phyloP scores from a whole-genome alignment of 495 filamentous ascomycete genomes.

The Neurospora sp. region DNA sequence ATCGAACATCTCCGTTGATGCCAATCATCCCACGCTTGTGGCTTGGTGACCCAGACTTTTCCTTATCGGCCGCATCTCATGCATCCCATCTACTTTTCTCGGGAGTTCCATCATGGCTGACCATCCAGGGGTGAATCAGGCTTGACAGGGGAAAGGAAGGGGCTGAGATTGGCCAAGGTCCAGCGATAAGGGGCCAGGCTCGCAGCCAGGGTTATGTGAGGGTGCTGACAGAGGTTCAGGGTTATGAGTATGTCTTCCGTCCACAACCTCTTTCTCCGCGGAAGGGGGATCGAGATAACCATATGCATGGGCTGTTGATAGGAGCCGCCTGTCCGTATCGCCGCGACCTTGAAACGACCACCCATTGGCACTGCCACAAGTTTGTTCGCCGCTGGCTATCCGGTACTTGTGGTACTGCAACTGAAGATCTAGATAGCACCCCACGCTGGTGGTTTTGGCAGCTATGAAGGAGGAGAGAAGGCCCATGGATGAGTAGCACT shows the following conservation, averaged over 20 bases:
- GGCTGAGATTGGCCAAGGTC: neutral
- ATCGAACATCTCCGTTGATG: neutral
- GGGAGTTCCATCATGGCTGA: neutral
- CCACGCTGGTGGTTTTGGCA: neutral
- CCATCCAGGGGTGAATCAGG: neutral
- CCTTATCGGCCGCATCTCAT: neutral
- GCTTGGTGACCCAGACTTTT: neutral
- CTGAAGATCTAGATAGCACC: neutral
- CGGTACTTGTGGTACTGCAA: neutral
- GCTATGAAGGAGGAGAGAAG: neutral
- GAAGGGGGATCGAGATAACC: neutral
- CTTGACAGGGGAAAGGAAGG: neutral
- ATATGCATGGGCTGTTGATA: neutral
- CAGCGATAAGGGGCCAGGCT: neutral
- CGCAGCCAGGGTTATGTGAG: neutral
- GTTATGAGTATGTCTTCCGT: neutral
- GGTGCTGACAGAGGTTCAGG: neutral
- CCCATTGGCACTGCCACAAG: neutral
- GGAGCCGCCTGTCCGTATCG: neutral
- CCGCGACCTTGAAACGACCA: neutral
- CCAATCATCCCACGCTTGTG: neutral
- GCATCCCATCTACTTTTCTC: neutral
- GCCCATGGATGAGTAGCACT: neutral
- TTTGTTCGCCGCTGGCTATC: neutral
- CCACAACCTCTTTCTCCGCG: neutral